Evolutionary conservation across 2,329 filamentous ascomycete species (phyloP).

Genomic region (Eutypa lata): DNA sequence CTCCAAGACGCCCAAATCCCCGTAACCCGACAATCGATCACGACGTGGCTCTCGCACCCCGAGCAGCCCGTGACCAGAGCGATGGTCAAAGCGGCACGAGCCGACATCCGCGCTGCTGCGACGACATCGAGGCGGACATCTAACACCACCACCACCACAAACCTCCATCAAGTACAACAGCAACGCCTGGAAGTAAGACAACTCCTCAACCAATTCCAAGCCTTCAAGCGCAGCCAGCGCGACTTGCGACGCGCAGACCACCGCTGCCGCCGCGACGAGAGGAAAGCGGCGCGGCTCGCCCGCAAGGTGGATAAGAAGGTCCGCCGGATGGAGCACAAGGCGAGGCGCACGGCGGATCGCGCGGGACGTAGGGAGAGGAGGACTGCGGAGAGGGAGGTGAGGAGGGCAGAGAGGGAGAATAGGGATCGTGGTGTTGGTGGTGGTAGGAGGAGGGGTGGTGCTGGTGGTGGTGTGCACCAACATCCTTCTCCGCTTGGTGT

Average conservation of each 20-base stretch:
- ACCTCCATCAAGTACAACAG: too few relatives aligned
- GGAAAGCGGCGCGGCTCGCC: slow-evolving; percentile 23
- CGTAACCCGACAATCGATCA: slow-evolving; percentile 40
- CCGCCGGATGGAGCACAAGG: neutral
- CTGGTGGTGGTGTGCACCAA: too few relatives aligned
- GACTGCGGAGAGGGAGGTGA: too few relatives aligned
- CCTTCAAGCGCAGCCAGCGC: slow-evolving; percentile 37
- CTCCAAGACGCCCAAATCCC: slow-evolving; percentile 47
- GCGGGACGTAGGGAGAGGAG: too few relatives aligned
- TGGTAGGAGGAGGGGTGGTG: too few relatives aligned
- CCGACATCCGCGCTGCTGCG: slow-evolving; percentile 34
- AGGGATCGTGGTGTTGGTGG: neutral
- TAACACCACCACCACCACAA: too few relatives aligned
- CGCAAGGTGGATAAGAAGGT: slow-evolving; percentile 24
- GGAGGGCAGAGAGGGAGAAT: neutral
- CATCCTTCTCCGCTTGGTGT: too few relatives aligned
- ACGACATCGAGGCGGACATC: too few relatives aligned
- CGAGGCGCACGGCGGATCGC: neutral
- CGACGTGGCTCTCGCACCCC: slow-evolving; percentile 47
- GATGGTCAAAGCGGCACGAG: slow-evolving; percentile 38
- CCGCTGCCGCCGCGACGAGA: slow-evolving; percentile 30
- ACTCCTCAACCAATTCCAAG: slow-evolving; percentile 43
- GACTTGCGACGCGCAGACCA: slow-evolving; percentile 29
- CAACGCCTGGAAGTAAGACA: slow-evolving; percentile 29
- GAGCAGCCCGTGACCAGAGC: slow-evolving; percentile 46